These are phyloP conservation scores for Monosporascus sp. DNA, from an alignment of 2,329 filamentous ascomycete species.

Conservation along the genomic window DNA sequence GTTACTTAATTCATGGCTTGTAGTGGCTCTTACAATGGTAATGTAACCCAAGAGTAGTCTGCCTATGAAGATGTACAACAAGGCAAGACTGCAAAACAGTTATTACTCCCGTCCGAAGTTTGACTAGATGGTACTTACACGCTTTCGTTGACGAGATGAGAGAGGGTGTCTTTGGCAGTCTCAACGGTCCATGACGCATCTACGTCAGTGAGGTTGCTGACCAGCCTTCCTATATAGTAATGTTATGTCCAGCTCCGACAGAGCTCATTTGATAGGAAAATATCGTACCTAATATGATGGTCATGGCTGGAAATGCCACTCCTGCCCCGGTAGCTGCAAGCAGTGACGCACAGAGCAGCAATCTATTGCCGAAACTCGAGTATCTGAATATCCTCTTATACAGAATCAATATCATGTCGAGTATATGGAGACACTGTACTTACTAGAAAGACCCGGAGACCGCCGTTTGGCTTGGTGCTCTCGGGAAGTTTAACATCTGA, in stretches of 20 bases:
- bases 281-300: slow-evolving; percentile 48
- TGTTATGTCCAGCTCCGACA: background rate
- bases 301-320: slow-evolving; percentile 39
- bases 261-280: too few relatives aligned
- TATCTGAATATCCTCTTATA: slow-evolving; percentile 24
- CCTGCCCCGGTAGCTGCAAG: slow-evolving; percentile 22
- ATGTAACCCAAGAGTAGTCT: slow-evolving; percentile 60
- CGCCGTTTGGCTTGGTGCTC: slow-evolving; percentile 12
- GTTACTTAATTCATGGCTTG: background rate
- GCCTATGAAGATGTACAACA: slow-evolving; percentile 65
- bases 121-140: slow-evolving; percentile 29
- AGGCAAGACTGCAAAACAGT: slow-evolving; percentile 47
- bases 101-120: background rate
- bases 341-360: slow-evolving; percentile 17
- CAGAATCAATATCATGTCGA: slow-evolving; percentile 6
- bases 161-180: slow-evolving; percentile 15
- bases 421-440: slow-evolving; percentile 1
- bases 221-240: slow-evolving; percentile 33
- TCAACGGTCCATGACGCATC: slow-evolving; percentile 12
- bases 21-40: slow-evolving; percentile 39
- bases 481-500: slow-evolving; percentile 8
- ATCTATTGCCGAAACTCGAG: slow-evolving; percentile 20
- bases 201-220: slow-evolving; percentile 39
- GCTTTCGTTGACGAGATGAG: slow-evolving; percentile 36
- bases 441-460: slow-evolving; percentile 18